Conservation (phyloP, 768 basidiomycete species). For the Cytidiella melzeri region DNA sequence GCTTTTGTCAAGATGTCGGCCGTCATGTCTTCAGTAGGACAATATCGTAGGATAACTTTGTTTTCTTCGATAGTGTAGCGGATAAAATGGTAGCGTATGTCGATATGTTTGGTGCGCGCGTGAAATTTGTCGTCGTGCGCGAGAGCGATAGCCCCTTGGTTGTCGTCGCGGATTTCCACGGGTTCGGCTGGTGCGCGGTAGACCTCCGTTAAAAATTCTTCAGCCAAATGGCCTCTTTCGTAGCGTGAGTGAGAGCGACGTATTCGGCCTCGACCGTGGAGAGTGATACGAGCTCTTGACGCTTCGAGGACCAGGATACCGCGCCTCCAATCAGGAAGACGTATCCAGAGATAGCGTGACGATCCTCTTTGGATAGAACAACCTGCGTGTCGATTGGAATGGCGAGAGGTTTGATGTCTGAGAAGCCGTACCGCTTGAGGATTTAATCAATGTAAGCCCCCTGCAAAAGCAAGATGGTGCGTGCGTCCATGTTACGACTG, state of each 20-base stretch:
- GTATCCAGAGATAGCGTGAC: conserved; percentile 31
- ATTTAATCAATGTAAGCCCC: conserved; percentile 27
- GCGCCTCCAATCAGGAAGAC: conserved; percentile 26
- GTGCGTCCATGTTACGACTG: conserved; percentile 17
- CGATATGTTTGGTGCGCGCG: conserved; percentile 32
- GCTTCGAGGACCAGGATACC: conserved; percentile 31
- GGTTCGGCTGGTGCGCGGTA: conserved; percentile 8
- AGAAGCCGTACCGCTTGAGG: conserved; percentile 24
- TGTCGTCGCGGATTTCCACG: conserved; percentile 13
- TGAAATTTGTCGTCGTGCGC: conserved; percentile 24
- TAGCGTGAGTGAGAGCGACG: conserved; percentile 26
- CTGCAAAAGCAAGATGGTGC: conserved; percentile 22
- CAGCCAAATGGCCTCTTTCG: conserved; percentile 26
- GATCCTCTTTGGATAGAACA: conserved; percentile 14
- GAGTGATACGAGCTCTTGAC: conserved; percentile 29
- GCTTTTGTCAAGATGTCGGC: conserved; percentile 31
- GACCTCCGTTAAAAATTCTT: conserved; percentile 18
- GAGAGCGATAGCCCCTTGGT: conserved; percentile 21
- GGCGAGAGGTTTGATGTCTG: conserved; percentile 18
- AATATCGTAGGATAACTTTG: conserved; percentile 18
- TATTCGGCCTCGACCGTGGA: conserved; percentile 34
- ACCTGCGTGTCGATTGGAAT: conserved; percentile 30
- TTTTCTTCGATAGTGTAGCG: conserved; percentile 20
- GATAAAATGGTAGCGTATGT: conserved; percentile 29
- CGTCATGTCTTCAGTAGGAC: conserved; percentile 22